Evolutionary conservation across 495 filamentous ascomycete species (phyloP).

Genomic region (Chaetomium fimeti): DNA sequence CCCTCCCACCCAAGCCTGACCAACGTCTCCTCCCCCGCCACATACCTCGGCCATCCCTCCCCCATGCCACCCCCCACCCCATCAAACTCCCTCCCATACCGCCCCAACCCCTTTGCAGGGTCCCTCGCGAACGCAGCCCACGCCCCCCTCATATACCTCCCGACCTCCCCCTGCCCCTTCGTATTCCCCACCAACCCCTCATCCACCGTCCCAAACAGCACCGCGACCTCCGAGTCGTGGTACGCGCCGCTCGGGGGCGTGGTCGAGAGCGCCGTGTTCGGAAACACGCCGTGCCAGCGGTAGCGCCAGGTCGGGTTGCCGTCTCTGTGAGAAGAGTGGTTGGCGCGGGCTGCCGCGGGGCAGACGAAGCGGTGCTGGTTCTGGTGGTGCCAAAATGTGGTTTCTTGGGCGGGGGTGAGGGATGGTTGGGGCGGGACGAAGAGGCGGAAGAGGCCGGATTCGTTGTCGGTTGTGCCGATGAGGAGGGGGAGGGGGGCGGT

Average conservation of each 20-base stretch:
- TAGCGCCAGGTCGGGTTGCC: slow-evolving; percentile 51
- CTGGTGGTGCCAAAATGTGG: not conserved
- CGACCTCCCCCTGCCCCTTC: slow-evolving; percentile 34
- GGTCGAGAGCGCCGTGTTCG: slow-evolving; percentile 42
- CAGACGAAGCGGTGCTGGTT: slow-evolving; percentile 44
- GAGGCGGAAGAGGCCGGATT: slow-evolving; percentile 42
- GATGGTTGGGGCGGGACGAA: slow-evolving; percentile 25
- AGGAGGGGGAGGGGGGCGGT: slow-evolving; percentile 41
- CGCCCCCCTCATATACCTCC: slow-evolving; percentile 44
- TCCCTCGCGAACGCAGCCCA: slow-evolving; percentile 55
- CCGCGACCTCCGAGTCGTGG: slow-evolving; percentile 40
- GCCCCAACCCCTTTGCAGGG: slow-evolving; percentile 30
- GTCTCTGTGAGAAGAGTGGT: slow-evolving; percentile 29
- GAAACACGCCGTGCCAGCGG: slow-evolving; percentile 52
- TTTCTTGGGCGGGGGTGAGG: not conserved
- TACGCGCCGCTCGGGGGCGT: slow-evolving; percentile 48
- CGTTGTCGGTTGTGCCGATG: slow-evolving; percentile 48
- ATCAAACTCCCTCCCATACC: not conserved
- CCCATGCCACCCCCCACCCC: not conserved
- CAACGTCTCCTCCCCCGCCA: not conserved
- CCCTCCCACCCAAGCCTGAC: slow-evolving; percentile 7
- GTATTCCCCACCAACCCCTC: slow-evolving; percentile 5
- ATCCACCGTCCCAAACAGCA: slow-evolving; percentile 2
- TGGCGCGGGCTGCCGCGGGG: slow-evolving; percentile 38
- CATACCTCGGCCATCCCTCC: slow-evolving; percentile 14